Evolutionary conservation across 441 rosid genomes (phyloP), one percentile per base, ranked within the genome.

Genomic region (Metrosideros polymorpha): DNA sequence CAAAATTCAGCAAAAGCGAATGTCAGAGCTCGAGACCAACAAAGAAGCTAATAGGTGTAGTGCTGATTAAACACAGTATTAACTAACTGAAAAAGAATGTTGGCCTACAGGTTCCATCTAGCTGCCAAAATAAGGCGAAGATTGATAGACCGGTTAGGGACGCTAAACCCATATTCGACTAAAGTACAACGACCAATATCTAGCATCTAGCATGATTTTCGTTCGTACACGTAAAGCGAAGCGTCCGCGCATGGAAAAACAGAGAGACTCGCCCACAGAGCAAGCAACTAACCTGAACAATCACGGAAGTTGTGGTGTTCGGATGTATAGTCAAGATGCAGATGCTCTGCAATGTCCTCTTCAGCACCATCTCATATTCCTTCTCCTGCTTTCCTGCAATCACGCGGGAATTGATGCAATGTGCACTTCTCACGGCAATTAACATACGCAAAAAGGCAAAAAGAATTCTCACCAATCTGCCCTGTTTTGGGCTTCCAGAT

Each of bases 401-500:
- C 43, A 56, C 17, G 35, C 87, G 85, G 49, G 75, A 53, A 49
- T 82, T 52, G 25, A 30, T 1, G 22, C 84, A 30, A 56, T 17
- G 43, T 14, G 29, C 35, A 85, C 88, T 83, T 50, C 71, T 85
- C 85, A 35, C 7, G n/a, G 47, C 9, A 82, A 29, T 75, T 18
- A 82, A 82, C 4, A 51, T 32, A 45, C 53, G 55, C 43, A 3
- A 13, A 79, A 47, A 45, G 12, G 77, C 45, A 29, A 75, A 49
- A 54, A 6, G 66, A 25, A 76, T 54, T 39, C 90, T 71, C 57
- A 95, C 98, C 99, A 88, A 92, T 95, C 87, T 95, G 99, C 52
- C 98, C 98, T 1, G 98, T 89, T 93, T 94, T 94, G 86, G 99
- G 99, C 89, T 97, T 96, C 99, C 99, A 97, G 71, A 95, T 89